A percentile compares a stretch with the other conserved stretches of the same genome.
Conservation (phyloP, 177 flowering plant species). For the Vitis hybrid region DNA sequence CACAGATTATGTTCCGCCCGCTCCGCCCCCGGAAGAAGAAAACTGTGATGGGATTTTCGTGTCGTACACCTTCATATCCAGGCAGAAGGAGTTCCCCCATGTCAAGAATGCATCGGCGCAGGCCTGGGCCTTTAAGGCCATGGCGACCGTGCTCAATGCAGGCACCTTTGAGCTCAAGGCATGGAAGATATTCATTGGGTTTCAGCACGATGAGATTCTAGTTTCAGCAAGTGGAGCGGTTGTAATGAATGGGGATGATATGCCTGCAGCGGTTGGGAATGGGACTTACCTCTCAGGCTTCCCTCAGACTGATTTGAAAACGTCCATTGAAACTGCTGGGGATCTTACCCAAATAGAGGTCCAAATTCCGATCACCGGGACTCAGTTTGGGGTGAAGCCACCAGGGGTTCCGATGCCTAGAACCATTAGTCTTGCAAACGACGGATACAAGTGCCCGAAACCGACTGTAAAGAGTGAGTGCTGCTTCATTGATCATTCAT, state of each 20-base stretch:
- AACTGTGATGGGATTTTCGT: conserved; percentile 56
- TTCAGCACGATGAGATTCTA: conserved; percentile 48
- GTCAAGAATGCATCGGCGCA: conserved; percentile 32
- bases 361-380: conserved; percentile 43
- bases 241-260: conserved; percentile 38
- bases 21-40: conserved; percentile 16
- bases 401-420: conserved; percentile 53
- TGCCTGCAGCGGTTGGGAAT: conserved; percentile 45
- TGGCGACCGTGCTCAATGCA: conserved; percentile 45
- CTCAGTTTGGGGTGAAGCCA: conserved; percentile 50
- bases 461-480: conserved; percentile 29
- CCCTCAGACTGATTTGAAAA: conserved; percentile 44
- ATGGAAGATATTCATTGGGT: conserved; percentile 60
- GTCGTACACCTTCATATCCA: conserved; percentile 29
- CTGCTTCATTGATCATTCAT: too few relatives aligned
- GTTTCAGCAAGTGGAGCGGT: conserved; percentile 54
- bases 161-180: conserved; percentile 49
- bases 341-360: conserved; percentile 46
- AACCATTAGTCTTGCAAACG: conserved; percentile 48
- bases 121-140: conserved; percentile 54
- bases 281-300: conserved; percentile 51
- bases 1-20: not conserved
- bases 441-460: conserved; percentile 54
- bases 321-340: conserved; percentile 68
- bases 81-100: conserved; percentile 18